Evolutionary conservation across 2,329 filamentous ascomycete genomes (phyloP), one percentile per base, ranked within the genome.

Genomic region (Leptographium flavum): DNA sequence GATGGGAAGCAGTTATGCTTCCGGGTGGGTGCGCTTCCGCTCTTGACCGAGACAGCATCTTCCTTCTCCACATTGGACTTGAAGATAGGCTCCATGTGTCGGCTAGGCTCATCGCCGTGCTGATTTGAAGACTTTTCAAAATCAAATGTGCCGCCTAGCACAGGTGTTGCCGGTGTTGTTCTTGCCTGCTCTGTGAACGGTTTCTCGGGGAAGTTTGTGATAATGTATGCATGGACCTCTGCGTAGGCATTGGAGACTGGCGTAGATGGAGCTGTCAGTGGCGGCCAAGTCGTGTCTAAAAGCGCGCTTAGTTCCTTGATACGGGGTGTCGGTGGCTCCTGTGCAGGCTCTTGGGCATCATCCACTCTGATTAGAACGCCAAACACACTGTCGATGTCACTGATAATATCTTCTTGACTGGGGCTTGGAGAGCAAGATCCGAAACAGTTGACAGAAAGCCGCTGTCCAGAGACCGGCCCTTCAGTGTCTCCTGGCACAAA

Each of bases 31-130:
- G 37, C 35, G 3, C 45, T 43, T 11, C 51, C 49, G 25, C 52
- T 55, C 43, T 50, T 54, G 38, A 46, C 36, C 9, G 53, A 54
- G 37, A 36, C 45, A 3, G 41, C 35, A 22, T 52, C 47, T 2
- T 28, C 42, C 15, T 35, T 39, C 10, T 31, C 39, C 15, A 42
- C 17, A 5, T 38, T 4, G 2, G 36, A 9, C 15, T 28, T 17
- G 22, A n/a, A n/a, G 15, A 21, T 28, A 17, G 25, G 33, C 8
- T 3, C 19, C 15, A 21, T 9, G 33, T 13, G 9, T 19, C 5
- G 25, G 11, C 10, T 21, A 4, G 25, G n/a, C 38, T 30, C 19
- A n/a, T 10, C n/a, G 25, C n/a, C 25, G 3, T 40, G 9, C 10
- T 21, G 7, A 3, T 39, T 25, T 5, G 38, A 19, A 15, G 39